A percentile compares a stretch with the other conserved stretches of the same genome.
Evolutionary conservation across 495 filamentous ascomycete species (phyloP).

Genomic region (Hapsidospora chrysogenum): DNA sequence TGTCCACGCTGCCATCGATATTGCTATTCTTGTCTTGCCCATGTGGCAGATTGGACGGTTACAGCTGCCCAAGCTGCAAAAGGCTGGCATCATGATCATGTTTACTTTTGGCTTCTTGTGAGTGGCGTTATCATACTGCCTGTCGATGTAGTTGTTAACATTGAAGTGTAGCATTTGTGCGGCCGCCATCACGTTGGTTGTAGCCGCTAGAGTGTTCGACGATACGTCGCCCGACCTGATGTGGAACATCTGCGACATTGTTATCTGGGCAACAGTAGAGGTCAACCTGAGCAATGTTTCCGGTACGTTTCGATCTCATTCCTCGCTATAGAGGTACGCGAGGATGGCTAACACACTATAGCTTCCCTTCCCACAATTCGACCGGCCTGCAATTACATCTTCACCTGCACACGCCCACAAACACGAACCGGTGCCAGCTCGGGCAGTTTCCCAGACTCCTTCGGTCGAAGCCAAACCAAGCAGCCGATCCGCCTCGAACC

Average conservation of each 20-base stretch:
- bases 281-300: conserved; percentile 1
- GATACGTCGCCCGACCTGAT: conserved; percentile 1
- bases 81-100: conserved; percentile 8
- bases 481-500: conserved; percentile 1
- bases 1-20: conserved; percentile 24
- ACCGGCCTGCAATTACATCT: conserved; percentile 3
- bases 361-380: conserved; percentile 2
- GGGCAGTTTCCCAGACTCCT: neutral
- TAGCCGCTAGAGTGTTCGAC: conserved; percentile 1
- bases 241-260: conserved; percentile 3
- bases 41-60: conserved; percentile 18
- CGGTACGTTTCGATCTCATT: conserved; percentile 1
- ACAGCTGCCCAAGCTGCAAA: conserved; percentile 10
- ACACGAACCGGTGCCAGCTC: conserved; percentile 1
- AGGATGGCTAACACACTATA: conserved; percentile 2
- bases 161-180: conserved; percentile 2
- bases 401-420: conserved; percentile 1
- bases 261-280: conserved; percentile 1
- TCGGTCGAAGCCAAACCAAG: conserved; percentile 2
- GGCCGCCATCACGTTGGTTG: conserved; percentile 1
- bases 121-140: conserved; percentile 3
- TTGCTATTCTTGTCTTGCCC: conserved; percentile 22
- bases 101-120: conserved; percentile 17
- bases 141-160: neutral
- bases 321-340: conserved; percentile 1